Base-by-base conservation (phyloP, 371 early-diverging fungal genomes). In the Nematocida sp. region DNA sequence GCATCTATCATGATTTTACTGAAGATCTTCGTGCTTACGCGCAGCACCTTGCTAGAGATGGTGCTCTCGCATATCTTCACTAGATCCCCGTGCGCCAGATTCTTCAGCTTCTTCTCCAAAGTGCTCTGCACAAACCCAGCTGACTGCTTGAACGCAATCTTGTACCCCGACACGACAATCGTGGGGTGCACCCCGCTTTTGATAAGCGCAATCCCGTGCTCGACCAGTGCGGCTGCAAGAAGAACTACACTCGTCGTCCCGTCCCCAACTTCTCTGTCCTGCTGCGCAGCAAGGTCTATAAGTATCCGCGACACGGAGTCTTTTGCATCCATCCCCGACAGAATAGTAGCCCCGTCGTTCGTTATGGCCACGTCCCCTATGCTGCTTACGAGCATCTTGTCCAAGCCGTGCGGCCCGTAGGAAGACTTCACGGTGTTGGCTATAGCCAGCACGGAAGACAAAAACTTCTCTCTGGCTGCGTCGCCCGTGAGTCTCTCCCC, bases 181-280 rank as follows among this genome's bases (percentile, higher is more conserved):
- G 94, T 93, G 3, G 99, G 94, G 84, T 95, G 96, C 82, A 97
- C 92, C 79, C 92, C 93, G 85, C 91, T 91, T 85, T 93, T 91
- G 50, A 98, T 92, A 57, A 95, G 85, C 64, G 93, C 92, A 79
- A 92, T 91, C 77, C 97, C 98, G 67, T 93, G 87, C 77, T 90
- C 88, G 79, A 99, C 87, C 56, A 99, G 86, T 82, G 93, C 93
- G 50, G 94, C 91, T 15, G 98, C 98, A 76, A 99, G 89, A 54
- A 99, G 88, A 46, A 97, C 98, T n/a, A 99, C 98, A 36, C 93
- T 91, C 0, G 99, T 99, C 25, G 99, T 99, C 41, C 99, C 99
- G 81, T 99, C 99, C 21, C 99, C 99, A 4, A 97, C 97, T 85
- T 97, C 96, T 77, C 91, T 91, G 83, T 99, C 98, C 86, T 99